A percentile compares a stretch with the other conserved stretches of the same genome.
phyloP scores from a whole-genome alignment of 2,329 filamentous ascomycete species.

The Nigrospora sphaerica region DNA sequence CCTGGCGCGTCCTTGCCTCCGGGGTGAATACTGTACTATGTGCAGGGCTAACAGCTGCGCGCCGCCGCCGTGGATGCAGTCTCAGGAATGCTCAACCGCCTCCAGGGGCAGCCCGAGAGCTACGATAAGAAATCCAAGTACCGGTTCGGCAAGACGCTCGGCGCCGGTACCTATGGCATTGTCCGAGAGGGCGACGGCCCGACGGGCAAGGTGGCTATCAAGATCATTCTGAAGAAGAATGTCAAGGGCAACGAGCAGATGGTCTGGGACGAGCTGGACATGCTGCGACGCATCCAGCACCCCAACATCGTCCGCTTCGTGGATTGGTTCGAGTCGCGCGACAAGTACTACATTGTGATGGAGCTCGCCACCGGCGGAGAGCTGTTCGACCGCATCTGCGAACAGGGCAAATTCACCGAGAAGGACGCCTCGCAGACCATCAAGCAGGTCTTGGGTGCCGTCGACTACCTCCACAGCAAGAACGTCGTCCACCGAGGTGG shows the following conservation, averaged over 20 bases:
- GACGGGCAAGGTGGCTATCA: conserved; percentile 82
- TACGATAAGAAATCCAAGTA: conserved; percentile 99
- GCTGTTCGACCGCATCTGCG: conserved; percentile 95
- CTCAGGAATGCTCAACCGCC: conserved; percentile 86
- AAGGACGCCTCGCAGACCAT: conserved; percentile 97
- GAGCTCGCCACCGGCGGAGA: conserved; percentile 93
- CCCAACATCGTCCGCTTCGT: conserved; percentile 95
- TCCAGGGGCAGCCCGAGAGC: conserved; percentile 92
- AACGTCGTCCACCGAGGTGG: conserved; percentile 93
- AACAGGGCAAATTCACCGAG: conserved; percentile 96
- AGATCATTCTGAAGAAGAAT: conserved; percentile 99
- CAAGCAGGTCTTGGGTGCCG: conserved; percentile 84
- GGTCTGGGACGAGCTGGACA: conserved; percentile 94
- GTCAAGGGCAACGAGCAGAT: conserved; percentile 97
- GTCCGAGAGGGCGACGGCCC: conserved; percentile 89
- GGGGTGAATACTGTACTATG: too few relatives aligned
- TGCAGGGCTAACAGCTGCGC: conserved; percentile 2
- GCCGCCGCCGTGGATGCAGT: conserved; percentile 41
- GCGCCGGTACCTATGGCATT: conserved; percentile 96
- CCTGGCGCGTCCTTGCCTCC: too few relatives aligned
- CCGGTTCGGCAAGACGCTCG: conserved; percentile 85
- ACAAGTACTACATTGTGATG: conserved; percentile 99
- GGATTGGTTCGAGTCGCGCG: conserved; percentile 98
- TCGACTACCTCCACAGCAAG: conserved; percentile 88
- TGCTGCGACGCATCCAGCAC: conserved; percentile 86